A percentile compares a stretch with the other conserved stretches of the same genome.
Evolutionary conservation across 192 early-diverging fungal species (phyloP).

Genomic region (Phlyctochytrium planicorne): DNA sequence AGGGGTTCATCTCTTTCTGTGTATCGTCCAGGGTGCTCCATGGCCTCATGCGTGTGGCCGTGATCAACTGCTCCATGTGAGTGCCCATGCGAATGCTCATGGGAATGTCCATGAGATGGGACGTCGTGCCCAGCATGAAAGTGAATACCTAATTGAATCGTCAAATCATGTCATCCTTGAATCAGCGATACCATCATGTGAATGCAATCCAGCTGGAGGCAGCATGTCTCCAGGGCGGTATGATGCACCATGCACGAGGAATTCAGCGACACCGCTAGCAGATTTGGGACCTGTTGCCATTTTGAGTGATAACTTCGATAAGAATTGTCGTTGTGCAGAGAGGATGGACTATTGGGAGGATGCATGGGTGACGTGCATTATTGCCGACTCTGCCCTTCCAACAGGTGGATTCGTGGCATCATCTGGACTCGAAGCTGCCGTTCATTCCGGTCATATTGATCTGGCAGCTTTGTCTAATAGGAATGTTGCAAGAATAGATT

Average conservation of each 20-base stretch:
- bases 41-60: constrained; percentile 87
- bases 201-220: constrained; percentile 18
- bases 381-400: constrained; percentile 91
- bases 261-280: no score
- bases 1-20: constrained; percentile 58
- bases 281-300: no score
- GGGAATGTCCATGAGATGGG: no score
- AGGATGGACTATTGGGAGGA: no score
- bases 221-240: constrained; percentile 7
- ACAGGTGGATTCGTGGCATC: constrained; percentile 96
- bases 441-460: constrained; percentile 69
- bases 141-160: constrained; percentile 1
- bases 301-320: no score
- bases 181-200: constrained; percentile 21
- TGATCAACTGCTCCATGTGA: constrained; percentile 57
- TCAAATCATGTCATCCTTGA: not conserved
- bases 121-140: constrained; percentile 19
- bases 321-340: no score
- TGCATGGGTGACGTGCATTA: constrained; percentile 52
- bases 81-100: constrained; percentile 37
- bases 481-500: no score
- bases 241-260: constrained; percentile 7
- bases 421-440: constrained; percentile 82
- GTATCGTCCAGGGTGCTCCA: constrained; percentile 86
- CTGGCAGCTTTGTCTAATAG: no score